Conservation (phyloP, 352 stramenopile genomes). For the Pseudoperonospora humuli region DNA sequence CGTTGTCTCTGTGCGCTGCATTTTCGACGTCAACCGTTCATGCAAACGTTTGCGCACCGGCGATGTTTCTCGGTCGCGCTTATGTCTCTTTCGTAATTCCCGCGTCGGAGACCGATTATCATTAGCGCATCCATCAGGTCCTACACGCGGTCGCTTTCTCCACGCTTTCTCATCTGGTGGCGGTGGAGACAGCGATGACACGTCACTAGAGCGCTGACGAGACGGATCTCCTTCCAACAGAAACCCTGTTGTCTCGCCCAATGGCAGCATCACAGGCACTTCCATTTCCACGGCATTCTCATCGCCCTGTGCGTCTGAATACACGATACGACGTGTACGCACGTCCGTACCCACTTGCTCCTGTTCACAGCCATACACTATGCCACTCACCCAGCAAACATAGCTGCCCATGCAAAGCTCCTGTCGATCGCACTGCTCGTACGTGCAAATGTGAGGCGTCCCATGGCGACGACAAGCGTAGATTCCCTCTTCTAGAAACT, state of each 20-base stretch:
- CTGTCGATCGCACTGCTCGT: constrained; percentile 59
- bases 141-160: constrained; percentile 19
- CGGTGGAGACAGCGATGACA: constrained; percentile 56
- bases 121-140: constrained; percentile 10
- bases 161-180: constrained; percentile 47
- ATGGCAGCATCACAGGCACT: constrained; percentile 52
- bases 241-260: constrained; percentile 55
- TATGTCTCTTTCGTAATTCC: constrained; percentile 22
- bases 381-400: constrained; percentile 60
- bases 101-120: constrained; percentile 22
- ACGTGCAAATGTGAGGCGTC: constrained; percentile 67
- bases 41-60: constrained; percentile 50
- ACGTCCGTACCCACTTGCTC: constrained; percentile 58
- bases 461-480: constrained; percentile 61
- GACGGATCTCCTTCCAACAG: constrained; percentile 40
- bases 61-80: constrained; percentile 40
- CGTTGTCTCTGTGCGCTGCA: constrained; percentile 38
- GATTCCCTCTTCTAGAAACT: constrained; percentile 69
- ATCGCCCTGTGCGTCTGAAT: constrained; percentile 44
- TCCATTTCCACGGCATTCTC: constrained; percentile 61
- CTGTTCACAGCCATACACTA: constrained; percentile 51
- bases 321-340: constrained; percentile 49
- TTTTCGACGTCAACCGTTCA: constrained; percentile 38
- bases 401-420: constrained; percentile 45
- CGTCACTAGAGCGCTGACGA: constrained; percentile 9